phyloP scores from a whole-genome alignment of 2,329 filamentous ascomycete species.

The Aspergillus fijiensis region DNA sequence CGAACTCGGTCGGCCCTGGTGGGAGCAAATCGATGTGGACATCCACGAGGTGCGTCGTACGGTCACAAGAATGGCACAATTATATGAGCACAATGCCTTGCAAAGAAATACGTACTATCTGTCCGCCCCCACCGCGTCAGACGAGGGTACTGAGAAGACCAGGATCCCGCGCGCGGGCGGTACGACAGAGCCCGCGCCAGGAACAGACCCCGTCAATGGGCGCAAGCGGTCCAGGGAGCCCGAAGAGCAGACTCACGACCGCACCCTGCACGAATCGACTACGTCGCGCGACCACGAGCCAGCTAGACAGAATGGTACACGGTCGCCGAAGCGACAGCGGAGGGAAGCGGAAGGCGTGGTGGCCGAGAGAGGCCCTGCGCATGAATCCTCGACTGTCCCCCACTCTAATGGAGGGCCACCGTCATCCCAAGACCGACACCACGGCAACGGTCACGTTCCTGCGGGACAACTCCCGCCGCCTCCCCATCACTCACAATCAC shows the following conservation, averaged over 20 bases:
- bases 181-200: conserved; percentile 19
- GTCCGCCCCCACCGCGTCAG: conserved; percentile 33
- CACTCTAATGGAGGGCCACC: conserved; percentile 10
- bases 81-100: conserved; percentile 47
- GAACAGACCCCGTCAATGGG: conserved; percentile 28
- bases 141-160: conserved; percentile 40
- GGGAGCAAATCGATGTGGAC: conserved; percentile 72
- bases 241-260: conserved; percentile 20
- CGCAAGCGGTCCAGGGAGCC: conserved; percentile 44
- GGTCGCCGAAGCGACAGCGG: conserved; percentile 42
- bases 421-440: conserved; percentile 15
- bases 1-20: conserved; percentile 77
- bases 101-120: conserved; percentile 47
- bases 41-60: conserved; percentile 69
- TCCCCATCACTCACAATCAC: conserved; percentile 17
- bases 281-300: conserved; percentile 9
- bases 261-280: conserved; percentile 14
- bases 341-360: conserved; percentile 22
- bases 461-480: neutral
- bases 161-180: conserved; percentile 33
- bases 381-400: conserved; percentile 10
- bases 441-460: conserved; percentile 19
- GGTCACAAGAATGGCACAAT: conserved; percentile 69
- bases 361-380: conserved; percentile 8
- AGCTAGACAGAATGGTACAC: conserved; percentile 26